phyloP scores from a whole-genome alignment of 2,329 filamentous ascomycete genomes.

The Fusarium drepaniforme region DNA sequence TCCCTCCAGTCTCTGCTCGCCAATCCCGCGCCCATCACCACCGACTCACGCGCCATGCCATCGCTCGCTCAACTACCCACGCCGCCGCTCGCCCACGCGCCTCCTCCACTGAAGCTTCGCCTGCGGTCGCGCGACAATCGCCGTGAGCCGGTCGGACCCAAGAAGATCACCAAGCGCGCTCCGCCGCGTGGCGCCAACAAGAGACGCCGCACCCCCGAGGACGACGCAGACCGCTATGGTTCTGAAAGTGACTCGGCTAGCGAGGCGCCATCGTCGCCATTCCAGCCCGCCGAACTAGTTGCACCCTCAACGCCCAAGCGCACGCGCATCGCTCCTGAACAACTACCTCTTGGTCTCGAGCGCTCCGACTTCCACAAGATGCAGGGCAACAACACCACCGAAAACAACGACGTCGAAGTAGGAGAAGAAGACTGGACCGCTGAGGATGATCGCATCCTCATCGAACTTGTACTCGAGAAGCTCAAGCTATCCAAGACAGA shows the following conservation, averaged over 20 bases:
- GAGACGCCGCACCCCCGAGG: slow-evolving; percentile 61
- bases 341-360: slow-evolving; percentile 70
- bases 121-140: slow-evolving; percentile 60
- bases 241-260: slow-evolving; percentile 54
- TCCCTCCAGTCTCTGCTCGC: slow-evolving; percentile 71
- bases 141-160: slow-evolving; percentile 50
- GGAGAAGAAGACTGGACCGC: slow-evolving; percentile 67
- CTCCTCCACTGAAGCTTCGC: slow-evolving; percentile 66
- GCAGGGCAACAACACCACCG: slow-evolving; percentile 43
- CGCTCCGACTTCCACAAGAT: slow-evolving; percentile 68
- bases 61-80: slow-evolving; percentile 61
- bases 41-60: slow-evolving; percentile 50
- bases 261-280: slow-evolving; percentile 31
- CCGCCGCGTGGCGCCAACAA: slow-evolving; percentile 64
- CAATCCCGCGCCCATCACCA: slow-evolving; percentile 49
- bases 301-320: slow-evolving; percentile 70
- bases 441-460: slow-evolving; percentile 73
- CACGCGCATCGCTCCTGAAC: slow-evolving; percentile 69
- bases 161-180: slow-evolving; percentile 66
- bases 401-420: slow-evolving; percentile 55
- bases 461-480: slow-evolving; percentile 77
- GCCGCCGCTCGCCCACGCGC: slow-evolving; percentile 66
- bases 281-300: slow-evolving; percentile 30
- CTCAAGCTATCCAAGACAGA: slow-evolving; percentile 73
- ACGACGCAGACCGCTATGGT: slow-evolving; percentile 58